Base-by-base conservation (phyloP, 2,329 filamentous ascomycete species). In the Xenoacremonium recifei region DNA sequence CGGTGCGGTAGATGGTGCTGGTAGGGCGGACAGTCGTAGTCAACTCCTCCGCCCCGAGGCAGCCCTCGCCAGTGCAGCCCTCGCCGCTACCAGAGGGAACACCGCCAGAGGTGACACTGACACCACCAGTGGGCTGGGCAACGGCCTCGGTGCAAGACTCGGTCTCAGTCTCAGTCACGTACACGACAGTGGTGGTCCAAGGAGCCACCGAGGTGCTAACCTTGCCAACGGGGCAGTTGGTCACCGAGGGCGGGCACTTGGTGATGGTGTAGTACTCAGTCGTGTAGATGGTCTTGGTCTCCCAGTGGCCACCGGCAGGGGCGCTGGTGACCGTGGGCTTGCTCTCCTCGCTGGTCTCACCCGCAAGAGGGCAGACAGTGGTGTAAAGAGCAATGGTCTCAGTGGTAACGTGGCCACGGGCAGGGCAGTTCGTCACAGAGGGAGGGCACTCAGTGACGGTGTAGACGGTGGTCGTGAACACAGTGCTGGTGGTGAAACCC, bases 381-480 rank as follows among this genome's bases (percentile, higher is more conserved):
- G 71, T 75, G 50, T 68, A 72, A 29, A 71, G 33, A 20, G 67
- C 51, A 21, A 75, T 62, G 3, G 60, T 60, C 48, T 69, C 61
- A 3, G 70, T 72, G 13, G 63, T 66, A 25, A 70, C 60, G 23
- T 62, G 54, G 25, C 59, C 52, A 23, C 55, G 55, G 2, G 47
- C 59, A 10, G 68, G 66, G 54, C 67, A 71, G 62, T 68, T 55
- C 23, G 54, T 58, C 4, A 71, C 60, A 13, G 57, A 55, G 13
- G 76, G 66, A 35, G 69, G 71, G 61, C 78, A 82, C 30, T 72
- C 73, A 55, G 73, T 80, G 61, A 80, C 68, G 50, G 78, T 82
- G 48, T 76, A 69, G 48, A 79, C 56, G 12, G 50, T 50, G 15
- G 66, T 71, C 37, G 63, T 63, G 55, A 61, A 70, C 39, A 72